Evolutionary conservation across 2,329 filamentous ascomycete species (phyloP), one percentile per base, ranked within the genome.

Genomic region (Albophoma yamanashiensis): DNA sequence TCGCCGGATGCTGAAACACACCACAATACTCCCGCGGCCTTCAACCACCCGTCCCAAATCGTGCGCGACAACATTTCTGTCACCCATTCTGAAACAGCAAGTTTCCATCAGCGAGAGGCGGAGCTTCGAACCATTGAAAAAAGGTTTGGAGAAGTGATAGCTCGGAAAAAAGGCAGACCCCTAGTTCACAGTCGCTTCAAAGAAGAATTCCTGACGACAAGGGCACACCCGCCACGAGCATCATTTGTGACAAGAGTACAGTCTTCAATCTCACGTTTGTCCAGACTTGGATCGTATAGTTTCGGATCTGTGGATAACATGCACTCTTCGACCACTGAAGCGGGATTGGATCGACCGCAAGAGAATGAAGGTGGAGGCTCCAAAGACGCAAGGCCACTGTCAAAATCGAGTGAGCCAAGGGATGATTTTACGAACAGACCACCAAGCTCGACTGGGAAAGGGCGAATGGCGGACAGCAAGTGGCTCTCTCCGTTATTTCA

Each of bases 61-160:
- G 47, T 9, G 31, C 45, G 36, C 20, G 50, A 50, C 27, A 58
- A 38, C 22, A 55, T 38, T 14, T 70, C 70, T 11, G 38, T 60
- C 1, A 61, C 65, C 8, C 62, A 64, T 8, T 75, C 76, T 2
- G 73, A 76, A 56, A 72, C 72, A n/a, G 68, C 70, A 1, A 75
- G 73, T 60, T 74, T 75, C 45, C 66, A 66, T 31, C 71, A 72
- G 34, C 71, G 72, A 57, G 76, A 78, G 58, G 65, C 65, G 11
- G 76, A 78, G 64, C 67, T 76, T 15, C 66, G 62, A 43, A 73
- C 73, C 1, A 73, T 79, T 25, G 69, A 75, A 58, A 73, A 73
- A 59, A 70, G 75, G n/a, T 78, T 79, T 58, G 69, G 70, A 15
- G 64, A 73, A n/a, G 66, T 69, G 6, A 60, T 73, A 2, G 56